These are phyloP conservation scores for Lasiodiplodia sp. DNA, from an alignment of 2,329 filamentous ascomycete genomes.

Conservation along the genomic window DNA sequence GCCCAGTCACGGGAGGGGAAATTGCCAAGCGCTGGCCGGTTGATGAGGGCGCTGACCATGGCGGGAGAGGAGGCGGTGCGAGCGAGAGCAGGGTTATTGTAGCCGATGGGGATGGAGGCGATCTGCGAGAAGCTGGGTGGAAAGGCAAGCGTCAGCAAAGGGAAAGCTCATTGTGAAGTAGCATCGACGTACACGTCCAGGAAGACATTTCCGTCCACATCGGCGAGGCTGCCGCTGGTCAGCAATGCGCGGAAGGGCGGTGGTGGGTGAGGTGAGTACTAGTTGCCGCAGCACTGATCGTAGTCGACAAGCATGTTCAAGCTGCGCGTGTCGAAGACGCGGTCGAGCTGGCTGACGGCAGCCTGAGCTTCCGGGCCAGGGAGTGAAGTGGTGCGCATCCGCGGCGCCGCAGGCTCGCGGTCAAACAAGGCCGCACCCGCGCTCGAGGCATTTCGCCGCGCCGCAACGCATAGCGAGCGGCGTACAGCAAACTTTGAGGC, in stretches of 20 bases:
- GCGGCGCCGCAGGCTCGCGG: no score
- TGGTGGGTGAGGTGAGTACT: slow-evolving; percentile 44
- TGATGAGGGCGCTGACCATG: slow-evolving; percentile 83
- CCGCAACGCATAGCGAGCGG: no score
- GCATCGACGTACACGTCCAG: slow-evolving; percentile 68
- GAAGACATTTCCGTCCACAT: slow-evolving; percentile 74
- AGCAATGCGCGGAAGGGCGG: no score
- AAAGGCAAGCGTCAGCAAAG: background rate
- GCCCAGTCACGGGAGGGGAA: slow-evolving; percentile 89
- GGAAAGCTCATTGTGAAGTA: background rate
- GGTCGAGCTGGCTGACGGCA: slow-evolving; percentile 72
- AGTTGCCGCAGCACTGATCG: slow-evolving; percentile 69
- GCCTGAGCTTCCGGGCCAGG: slow-evolving; percentile 79
- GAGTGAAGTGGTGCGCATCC: slow-evolving; percentile 45
- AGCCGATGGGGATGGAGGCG: slow-evolving; percentile 88
- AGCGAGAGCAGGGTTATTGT: slow-evolving; percentile 83
- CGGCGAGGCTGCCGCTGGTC: slow-evolving; percentile 57
- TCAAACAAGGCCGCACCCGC: no score
- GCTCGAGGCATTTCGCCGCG: no score
- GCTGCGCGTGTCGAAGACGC: slow-evolving; percentile 85
- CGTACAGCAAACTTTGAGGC: no score
- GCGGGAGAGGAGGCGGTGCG: slow-evolving; percentile 75
- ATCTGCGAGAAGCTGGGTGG: slow-evolving; percentile 79
- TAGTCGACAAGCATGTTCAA: slow-evolving; percentile 67
- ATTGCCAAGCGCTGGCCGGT: slow-evolving; percentile 88